phyloP scores from a whole-genome alignment of 2,329 filamentous ascomycete species.

The Aspergillus costaricaensis region DNA sequence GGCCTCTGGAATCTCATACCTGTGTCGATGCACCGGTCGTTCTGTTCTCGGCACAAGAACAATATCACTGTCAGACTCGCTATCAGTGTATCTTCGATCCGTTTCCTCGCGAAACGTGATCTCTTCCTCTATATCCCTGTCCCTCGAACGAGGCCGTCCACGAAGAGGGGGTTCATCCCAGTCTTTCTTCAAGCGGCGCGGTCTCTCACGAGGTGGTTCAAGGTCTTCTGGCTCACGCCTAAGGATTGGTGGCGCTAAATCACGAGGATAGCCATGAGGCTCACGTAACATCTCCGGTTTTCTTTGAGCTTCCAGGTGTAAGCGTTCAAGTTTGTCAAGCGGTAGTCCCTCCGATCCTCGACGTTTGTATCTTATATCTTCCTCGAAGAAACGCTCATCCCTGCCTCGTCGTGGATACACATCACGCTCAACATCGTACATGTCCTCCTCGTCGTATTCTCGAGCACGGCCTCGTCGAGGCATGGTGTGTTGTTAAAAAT shows the following conservation, averaged over 20 bases:
- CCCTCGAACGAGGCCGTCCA: conserved; percentile 9
- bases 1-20: conserved; percentile 7
- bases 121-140: conserved; percentile 12
- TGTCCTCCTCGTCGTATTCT: conserved; percentile 33
- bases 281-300: conserved; percentile 37
- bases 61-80: conserved; percentile 17
- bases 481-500: conserved; percentile 24
- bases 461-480: conserved; percentile 31
- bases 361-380: conserved; percentile 30
- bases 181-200: not conserved
- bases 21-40: conserved; percentile 11
- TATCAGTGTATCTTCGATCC: conserved; percentile 15
- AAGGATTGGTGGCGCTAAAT: conserved; percentile 16
- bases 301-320: conserved; percentile 42
- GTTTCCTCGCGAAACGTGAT: conserved; percentile 15
- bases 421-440: conserved; percentile 33
- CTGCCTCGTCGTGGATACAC: conserved; percentile 27
- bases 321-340: conserved; percentile 46
- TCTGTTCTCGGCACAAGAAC: conserved; percentile 7
- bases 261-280: conserved; percentile 29
- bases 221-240: conserved; percentile 33
- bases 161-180: not conserved
- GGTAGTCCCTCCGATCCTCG: conserved; percentile 40
- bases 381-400: conserved; percentile 31
- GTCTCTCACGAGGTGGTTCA: conserved; percentile 12